A percentile compares a stretch with the other conserved stretches of the same genome.
Conservation (phyloP, 306 rosid species). For the Fagus crenata region DNA sequence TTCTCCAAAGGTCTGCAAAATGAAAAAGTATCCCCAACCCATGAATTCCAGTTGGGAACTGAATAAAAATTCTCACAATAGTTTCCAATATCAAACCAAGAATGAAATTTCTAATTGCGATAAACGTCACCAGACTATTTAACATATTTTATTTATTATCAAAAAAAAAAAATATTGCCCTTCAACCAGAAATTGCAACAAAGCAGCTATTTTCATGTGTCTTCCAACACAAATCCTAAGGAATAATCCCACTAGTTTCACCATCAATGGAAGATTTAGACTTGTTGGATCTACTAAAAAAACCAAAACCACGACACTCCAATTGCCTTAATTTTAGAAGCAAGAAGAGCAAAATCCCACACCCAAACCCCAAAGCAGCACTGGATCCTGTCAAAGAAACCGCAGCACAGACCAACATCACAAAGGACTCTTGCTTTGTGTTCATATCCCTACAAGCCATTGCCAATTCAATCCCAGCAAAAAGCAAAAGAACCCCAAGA, state of each 20-base stretch:
- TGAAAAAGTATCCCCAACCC: no score
- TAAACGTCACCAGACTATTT: no score
- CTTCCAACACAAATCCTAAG: slow-evolving; percentile 9
- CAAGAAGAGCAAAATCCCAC: slow-evolving; percentile 61
- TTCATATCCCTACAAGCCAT: slow-evolving; percentile 73
- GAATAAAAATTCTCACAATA: no score
- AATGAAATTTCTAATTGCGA: no score
- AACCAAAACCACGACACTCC: slow-evolving; percentile 36
- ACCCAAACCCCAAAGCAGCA: slow-evolving; percentile 73
- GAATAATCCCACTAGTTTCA: slow-evolving; percentile 25
- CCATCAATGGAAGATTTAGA: slow-evolving; percentile 34
- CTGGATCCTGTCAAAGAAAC: slow-evolving; percentile 73
- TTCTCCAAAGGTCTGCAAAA: no score
- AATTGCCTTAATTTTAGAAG: slow-evolving; percentile 60
- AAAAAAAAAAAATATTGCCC: not conserved
- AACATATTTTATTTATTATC: no score
- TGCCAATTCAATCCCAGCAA: slow-evolving; percentile 73
- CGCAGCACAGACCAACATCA: slow-evolving; percentile 78
- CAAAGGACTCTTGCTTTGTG: slow-evolving; percentile 62
- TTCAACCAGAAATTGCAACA: not conserved
- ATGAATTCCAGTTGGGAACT: no score
- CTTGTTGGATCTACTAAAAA: not conserved
- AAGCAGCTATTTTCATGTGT: not conserved
- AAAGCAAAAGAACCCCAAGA: slow-evolving; percentile 69
- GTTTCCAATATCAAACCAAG: no score